Evolutionary conservation across 1,284 basidiomycete genomes (phyloP).

Genomic region (Puccinia horiana): DNA sequence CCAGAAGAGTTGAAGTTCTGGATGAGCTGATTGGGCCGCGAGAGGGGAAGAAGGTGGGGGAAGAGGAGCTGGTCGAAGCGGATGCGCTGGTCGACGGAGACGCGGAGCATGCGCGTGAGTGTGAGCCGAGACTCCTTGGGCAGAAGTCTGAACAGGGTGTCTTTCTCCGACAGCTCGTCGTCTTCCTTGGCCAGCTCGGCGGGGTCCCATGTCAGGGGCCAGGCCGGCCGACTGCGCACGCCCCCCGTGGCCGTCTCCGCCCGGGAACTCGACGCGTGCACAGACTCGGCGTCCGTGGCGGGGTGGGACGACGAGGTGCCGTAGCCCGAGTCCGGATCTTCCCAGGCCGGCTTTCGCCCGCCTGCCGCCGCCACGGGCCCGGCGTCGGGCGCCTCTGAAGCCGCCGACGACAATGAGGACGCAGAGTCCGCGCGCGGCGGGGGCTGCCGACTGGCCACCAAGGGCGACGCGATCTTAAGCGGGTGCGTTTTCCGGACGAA

Average conservation of each 20-base stretch:
- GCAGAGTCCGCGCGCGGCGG: neutral
- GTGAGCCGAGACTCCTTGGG: slow-evolving; percentile 24
- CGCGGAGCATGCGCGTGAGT: slow-evolving; percentile 21
- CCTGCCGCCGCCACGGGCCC: neutral
- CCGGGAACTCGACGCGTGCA: neutral
- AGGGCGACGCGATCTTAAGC: neutral
- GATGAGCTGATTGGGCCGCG: neutral
- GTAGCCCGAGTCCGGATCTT: neutral
- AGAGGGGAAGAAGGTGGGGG: neutral
- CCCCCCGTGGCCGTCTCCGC: too few relatives aligned
- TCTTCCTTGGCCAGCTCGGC: neutral
- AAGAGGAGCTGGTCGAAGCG: slow-evolving; percentile 21
- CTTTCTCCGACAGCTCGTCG: neutral
- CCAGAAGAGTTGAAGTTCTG: slow-evolving; percentile 75
- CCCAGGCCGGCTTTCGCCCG: neutral
- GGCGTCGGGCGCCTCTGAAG: too few relatives aligned
- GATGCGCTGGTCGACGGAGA: neutral
- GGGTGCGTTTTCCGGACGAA: slow-evolving; percentile 66
- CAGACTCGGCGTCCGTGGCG: neutral
- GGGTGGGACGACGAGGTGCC: neutral
- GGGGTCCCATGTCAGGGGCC: neutral
- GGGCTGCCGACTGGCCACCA: neutral
- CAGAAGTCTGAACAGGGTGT: slow-evolving; percentile 21
- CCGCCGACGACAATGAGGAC: neutral
- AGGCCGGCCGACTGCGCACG: neutral